Evolutionary conservation across 2,329 filamentous ascomycete species (phyloP), one percentile per base, ranked within the genome.

Genomic region (Colletotrichum graminicola): DNA sequence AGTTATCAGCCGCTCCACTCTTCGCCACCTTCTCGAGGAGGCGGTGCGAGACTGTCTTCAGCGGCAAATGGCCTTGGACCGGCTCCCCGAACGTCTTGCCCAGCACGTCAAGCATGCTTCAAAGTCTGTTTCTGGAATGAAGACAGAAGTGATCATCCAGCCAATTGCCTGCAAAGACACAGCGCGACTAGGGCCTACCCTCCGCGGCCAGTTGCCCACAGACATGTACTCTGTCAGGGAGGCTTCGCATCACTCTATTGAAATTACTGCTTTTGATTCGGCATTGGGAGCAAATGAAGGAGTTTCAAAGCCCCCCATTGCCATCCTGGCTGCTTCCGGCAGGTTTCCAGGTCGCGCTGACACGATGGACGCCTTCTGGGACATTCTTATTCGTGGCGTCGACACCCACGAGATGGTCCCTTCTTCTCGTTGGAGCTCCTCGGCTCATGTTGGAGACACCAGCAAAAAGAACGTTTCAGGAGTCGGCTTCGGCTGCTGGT

Each of bases 301-400:
- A 1, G 7, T 18, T 11, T n/a, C 59, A 2, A 62, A 51, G 32
- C 23, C 59, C 3, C 39, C 16, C 18, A 73, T 84, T 57, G 82
- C 82, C 2, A 77, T 84, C 8, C 74, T 84, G 39, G 81, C 82
- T 32, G 82, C 79, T 67, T 80, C 80, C 0, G 84, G 84, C 26
- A 78, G 84, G 0, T 82, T 85, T 12, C 83, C 84, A 0, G 83
- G 83, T 3, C 29, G 49, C 3, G 80, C 79, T 2, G 78, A 79
- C 0, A 78, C 72, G 6, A 80, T 80, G 2, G 79, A 80, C 8
- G 78, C 79, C 32, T 79, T 84, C 41, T 82, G 80, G 80, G 70
- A 79, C 2, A 61, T 78, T 5, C 75, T 77, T 1, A n/a, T 59
- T 12, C 34, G 29, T 6, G 76, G 73, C 1, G 78, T 77, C 73